Percentiles rank a stretch among this genome's conserved stretches.
Evolutionary conservation across 306 rosid genomes (phyloP).

Genomic region (Trichosanthes truncata): DNA sequence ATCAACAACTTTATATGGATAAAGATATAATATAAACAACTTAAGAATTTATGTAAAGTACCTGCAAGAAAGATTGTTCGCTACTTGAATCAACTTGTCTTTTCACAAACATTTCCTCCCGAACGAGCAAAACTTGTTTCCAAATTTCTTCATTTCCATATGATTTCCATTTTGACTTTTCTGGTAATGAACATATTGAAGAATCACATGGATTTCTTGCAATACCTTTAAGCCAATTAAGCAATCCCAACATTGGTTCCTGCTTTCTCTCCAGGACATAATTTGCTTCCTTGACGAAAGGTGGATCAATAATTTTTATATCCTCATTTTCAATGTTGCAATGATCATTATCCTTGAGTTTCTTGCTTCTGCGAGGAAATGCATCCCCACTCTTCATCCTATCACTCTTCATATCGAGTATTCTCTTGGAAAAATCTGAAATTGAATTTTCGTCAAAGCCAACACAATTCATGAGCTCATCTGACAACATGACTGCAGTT

Average conservation of each 20-base stretch:
- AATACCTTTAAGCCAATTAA: conserved; percentile 39
- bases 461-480: conserved; percentile 5
- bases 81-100: conserved; percentile 28
- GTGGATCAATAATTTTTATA: background rate
- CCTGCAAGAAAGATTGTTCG: conserved; percentile 57
- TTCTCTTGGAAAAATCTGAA: conserved; percentile 14
- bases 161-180: conserved; percentile 54
- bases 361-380: conserved; percentile 5
- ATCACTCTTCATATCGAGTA: conserved; percentile 3
- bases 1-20: too few species aligned
- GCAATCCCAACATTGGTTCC: conserved; percentile 27
- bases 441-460: background rate
- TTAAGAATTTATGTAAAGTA: conserved; percentile 8
- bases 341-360: background rate
- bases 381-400: conserved; percentile 17
- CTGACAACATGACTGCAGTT: background rate
- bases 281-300: conserved; percentile 20
- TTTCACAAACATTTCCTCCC: conserved; percentile 45
- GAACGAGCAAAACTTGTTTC: conserved; percentile 56
- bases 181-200: conserved; percentile 41
- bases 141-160: conserved; percentile 32
- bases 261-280: background rate
- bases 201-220: conserved; percentile 62
- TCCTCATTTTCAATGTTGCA: background rate
- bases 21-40: background rate